These are phyloP conservation scores for Acrocalymma vagum DNA, from an alignment of 2,329 filamentous ascomycete species.

Conservation along the genomic window DNA sequence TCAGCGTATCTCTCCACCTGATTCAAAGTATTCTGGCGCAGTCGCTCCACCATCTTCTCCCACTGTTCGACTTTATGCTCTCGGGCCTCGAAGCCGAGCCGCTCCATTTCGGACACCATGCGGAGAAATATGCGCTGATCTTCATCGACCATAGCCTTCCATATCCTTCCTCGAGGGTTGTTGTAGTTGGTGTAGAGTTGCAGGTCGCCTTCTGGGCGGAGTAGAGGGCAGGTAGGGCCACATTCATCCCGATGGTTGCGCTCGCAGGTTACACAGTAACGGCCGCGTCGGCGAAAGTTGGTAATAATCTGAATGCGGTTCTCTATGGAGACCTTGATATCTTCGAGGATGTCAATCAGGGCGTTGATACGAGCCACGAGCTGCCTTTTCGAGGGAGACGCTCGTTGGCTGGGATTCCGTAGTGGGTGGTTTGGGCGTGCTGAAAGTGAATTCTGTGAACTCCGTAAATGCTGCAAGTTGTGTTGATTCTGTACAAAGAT, in stretches of 20 bases:
- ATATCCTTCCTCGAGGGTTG: too few species aligned
- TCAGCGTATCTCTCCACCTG: too few species aligned
- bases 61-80: too few species aligned
- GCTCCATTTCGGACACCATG: too few species aligned
- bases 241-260: not conserved
- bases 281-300: not conserved
- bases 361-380: not conserved
- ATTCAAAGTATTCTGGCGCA: too few species aligned
- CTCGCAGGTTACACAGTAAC: slow-evolving; percentile 6
- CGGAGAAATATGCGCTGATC: too few species aligned
- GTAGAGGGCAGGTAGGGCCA: slow-evolving; percentile 8
- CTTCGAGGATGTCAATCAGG: not conserved
- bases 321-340: not conserved
- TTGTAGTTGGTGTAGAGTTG: too few species aligned
- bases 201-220: slow-evolving; percentile 1
- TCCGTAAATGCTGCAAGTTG: not conserved
- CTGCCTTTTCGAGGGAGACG: not conserved
- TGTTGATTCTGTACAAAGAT: not conserved
- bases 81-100: too few species aligned
- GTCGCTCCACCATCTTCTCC: too few species aligned
- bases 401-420: not conserved
- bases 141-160: too few species aligned
- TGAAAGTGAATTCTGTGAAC: not conserved
- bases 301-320: slow-evolving; percentile 1
- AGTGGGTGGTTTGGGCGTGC: not conserved